phyloP scores from a whole-genome alignment of 2,329 filamentous ascomycete species.

The Moelleriella libera region DNA sequence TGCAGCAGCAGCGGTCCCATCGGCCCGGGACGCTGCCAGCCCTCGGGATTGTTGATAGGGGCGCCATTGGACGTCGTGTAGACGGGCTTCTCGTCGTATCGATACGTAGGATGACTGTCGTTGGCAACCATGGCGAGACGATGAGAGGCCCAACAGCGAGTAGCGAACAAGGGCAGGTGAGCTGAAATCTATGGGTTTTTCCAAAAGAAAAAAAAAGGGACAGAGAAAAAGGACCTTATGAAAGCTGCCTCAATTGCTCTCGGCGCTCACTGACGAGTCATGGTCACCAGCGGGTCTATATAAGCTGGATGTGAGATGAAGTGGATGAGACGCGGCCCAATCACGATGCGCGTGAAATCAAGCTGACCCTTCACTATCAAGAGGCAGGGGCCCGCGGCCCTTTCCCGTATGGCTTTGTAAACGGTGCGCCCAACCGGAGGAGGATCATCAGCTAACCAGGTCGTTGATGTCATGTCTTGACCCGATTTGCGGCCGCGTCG shows the following conservation, averaged over 20 bases:
- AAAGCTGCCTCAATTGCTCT: too few relatives aligned
- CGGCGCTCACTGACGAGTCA: too few relatives aligned
- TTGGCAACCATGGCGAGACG: slow-evolving; percentile 24
- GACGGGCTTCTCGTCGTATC: slow-evolving; percentile 42
- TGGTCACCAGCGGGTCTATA: too few relatives aligned
- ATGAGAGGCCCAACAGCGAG: too few relatives aligned
- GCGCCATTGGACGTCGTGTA: slow-evolving; percentile 48
- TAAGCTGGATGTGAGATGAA: not conserved
- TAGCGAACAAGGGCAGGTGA: too few relatives aligned
- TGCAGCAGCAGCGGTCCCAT: slow-evolving; percentile 48
- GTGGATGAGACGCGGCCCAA: not conserved
- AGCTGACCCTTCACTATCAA: not conserved
- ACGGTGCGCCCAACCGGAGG: not conserved
- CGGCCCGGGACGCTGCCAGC: slow-evolving; percentile 35
- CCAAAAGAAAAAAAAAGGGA: too few relatives aligned
- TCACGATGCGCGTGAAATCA: not conserved
- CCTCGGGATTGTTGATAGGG: slow-evolving; percentile 35
- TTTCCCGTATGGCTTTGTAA: not conserved
- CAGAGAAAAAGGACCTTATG: too few relatives aligned
- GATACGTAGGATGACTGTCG: slow-evolving; percentile 29
- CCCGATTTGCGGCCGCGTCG: too few relatives aligned
- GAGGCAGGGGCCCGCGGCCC: too few relatives aligned
- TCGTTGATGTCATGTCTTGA: not conserved
- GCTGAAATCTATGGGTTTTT: too few relatives aligned
- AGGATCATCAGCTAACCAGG: not conserved